phyloP scores from a whole-genome alignment of 2,329 filamentous ascomycete genomes.

The Westerdykella aurantiaca region DNA sequence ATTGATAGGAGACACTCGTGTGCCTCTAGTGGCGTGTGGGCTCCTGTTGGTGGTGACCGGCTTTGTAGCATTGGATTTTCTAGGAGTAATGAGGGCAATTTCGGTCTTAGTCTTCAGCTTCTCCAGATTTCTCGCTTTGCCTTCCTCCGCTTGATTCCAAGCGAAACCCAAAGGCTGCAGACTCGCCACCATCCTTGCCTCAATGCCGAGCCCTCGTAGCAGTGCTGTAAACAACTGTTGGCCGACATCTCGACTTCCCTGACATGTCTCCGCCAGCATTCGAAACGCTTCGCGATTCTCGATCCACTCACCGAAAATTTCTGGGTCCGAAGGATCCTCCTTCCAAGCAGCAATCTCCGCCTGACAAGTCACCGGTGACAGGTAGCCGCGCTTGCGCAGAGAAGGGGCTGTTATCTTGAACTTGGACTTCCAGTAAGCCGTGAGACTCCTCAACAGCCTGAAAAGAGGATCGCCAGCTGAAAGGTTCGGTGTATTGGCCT shows the following conservation, averaged over 20 bases:
- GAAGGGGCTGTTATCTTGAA: conserved; percentile 74
- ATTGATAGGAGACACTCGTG: conserved; percentile 38
- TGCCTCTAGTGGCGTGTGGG: conserved; percentile 7
- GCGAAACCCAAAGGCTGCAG: conserved; percentile 85
- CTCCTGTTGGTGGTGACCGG: conserved; percentile 6
- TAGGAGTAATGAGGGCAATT: background rate
- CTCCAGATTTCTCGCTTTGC: conserved; percentile 45
- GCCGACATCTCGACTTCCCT: conserved; percentile 81
- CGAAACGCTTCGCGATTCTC: conserved; percentile 62
- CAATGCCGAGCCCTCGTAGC: conserved; percentile 71
- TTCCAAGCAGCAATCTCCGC: conserved; percentile 67
- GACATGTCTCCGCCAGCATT: conserved; percentile 59
- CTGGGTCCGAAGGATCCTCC: conserved; percentile 55
- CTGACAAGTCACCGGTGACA: conserved; percentile 67
- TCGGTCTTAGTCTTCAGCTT: conserved; percentile 13
- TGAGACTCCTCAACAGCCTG: conserved; percentile 67
- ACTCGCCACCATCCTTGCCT: conserved; percentile 76
- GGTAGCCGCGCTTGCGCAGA: conserved; percentile 84
- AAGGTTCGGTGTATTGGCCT: conserved; percentile 66
- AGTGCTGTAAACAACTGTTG: conserved; percentile 86
- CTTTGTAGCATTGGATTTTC: conserved; percentile 1
- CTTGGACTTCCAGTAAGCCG: conserved; percentile 80
- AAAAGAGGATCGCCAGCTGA: conserved; percentile 78
- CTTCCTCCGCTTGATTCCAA: conserved; percentile 82
- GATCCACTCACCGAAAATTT: conserved; percentile 71